These are phyloP conservation scores for Clavispora santaluciae DNA, from an alignment of 805 yeast species.

Conservation along the genomic window DNA sequence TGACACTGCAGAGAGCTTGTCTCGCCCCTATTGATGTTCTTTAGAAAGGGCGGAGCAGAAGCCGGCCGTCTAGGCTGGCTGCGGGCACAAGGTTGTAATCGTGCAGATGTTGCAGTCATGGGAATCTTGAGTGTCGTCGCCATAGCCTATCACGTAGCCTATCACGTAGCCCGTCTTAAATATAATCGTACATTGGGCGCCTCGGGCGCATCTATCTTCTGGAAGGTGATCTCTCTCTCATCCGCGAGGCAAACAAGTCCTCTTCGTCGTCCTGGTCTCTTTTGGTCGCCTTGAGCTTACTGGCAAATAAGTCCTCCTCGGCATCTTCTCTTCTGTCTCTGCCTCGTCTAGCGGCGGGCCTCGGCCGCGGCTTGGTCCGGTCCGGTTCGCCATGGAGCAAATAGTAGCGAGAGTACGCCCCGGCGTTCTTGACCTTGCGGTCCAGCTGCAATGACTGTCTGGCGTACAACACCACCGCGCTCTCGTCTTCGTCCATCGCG, in stretches of 20 bases:
- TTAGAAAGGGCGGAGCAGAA: too few species aligned
- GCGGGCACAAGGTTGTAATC: too few species aligned
- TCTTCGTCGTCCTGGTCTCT: constrained; percentile 22
- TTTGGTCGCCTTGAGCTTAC: constrained; percentile 11
- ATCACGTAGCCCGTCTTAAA: too few species aligned
- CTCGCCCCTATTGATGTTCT: too few species aligned
- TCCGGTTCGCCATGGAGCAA: constrained; percentile 70
- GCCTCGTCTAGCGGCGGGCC: constrained; percentile 6
- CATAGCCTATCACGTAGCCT: too few species aligned
- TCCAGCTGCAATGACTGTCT: constrained; percentile 54
- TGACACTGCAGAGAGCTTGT: background rate
- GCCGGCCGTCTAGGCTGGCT: too few species aligned
- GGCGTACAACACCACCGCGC: constrained; percentile 32
- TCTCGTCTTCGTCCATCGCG: constrained; percentile 38
- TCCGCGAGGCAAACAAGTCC: constrained; percentile 32
- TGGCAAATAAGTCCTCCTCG: constrained; percentile 23
- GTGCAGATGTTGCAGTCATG: too few species aligned
- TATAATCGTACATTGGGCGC: background rate
- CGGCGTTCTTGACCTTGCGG: constrained; percentile 52
- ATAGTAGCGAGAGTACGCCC: constrained; percentile 58
- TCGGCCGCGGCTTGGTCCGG: constrained; percentile 20
- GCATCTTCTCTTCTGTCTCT: constrained; percentile 11
- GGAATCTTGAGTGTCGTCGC: too few species aligned
- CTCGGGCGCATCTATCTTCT: constrained; percentile 1
- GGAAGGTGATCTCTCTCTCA: constrained; percentile 18